Percentiles rank a stretch among this genome's conserved stretches.
Conservation (phyloP, 2,329 filamentous ascomycete species). For the Myriangium duriaei region DNA sequence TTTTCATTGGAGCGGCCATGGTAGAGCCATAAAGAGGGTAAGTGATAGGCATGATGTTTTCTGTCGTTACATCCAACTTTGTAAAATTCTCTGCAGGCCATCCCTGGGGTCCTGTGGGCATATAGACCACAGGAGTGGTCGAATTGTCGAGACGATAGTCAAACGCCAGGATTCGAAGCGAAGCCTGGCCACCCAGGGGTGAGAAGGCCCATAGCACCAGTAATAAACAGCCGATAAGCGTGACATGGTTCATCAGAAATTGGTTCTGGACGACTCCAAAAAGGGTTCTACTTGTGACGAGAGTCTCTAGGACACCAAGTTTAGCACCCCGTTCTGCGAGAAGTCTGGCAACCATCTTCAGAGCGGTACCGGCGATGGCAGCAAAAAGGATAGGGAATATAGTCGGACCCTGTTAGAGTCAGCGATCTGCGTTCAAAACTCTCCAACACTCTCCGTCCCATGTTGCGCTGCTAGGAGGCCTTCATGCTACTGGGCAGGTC, state of each 20-base stretch:
- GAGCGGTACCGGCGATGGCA: constrained; percentile 22
- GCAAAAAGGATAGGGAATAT: constrained; percentile 27
- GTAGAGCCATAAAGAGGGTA: constrained; percentile 19
- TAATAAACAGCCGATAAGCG: constrained; percentile 21
- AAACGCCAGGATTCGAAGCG: constrained; percentile 20
- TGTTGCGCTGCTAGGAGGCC: too few species aligned
- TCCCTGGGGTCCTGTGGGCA: constrained; percentile 10
- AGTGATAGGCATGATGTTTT: constrained; percentile 3
- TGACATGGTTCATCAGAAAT: constrained; percentile 20
- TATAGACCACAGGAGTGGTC: constrained; percentile 16
- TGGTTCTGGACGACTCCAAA: constrained; percentile 26
- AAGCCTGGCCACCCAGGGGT: constrained; percentile 26
- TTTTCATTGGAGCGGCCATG: constrained; percentile 15
- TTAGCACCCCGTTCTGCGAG: constrained; percentile 22
- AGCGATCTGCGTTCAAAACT: too few species aligned
- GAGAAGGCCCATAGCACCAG: constrained; percentile 26
- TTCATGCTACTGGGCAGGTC: too few species aligned
- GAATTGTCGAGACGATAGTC: constrained; percentile 8
- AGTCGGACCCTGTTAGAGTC: constrained; percentile 18
- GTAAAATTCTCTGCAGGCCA: background rate
- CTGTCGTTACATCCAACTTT: background rate
- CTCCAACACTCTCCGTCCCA: too few species aligned
- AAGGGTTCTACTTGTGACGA: constrained; percentile 26
- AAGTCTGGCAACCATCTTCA: constrained; percentile 26
- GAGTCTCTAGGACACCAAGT: constrained; percentile 22